Evolutionary conservation across 352 stramenopile species (phyloP).

Genomic region (Pythium brassicae): DNA sequence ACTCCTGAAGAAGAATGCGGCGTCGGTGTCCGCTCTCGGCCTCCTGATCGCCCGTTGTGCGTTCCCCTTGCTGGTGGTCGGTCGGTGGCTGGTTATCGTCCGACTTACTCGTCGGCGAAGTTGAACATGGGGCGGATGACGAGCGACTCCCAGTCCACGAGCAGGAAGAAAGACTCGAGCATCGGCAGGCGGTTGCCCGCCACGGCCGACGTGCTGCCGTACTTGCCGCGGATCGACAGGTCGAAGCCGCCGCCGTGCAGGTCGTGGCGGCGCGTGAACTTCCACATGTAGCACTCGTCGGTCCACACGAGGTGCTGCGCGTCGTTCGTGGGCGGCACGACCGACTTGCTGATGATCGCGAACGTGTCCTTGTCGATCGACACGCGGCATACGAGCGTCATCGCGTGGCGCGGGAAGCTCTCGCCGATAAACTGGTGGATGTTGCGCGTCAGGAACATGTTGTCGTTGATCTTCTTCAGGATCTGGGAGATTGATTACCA

Average conservation of each 20-base stretch:
- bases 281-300: slow-evolving; percentile 85
- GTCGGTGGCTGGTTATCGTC: no score
- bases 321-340: slow-evolving; percentile 73
- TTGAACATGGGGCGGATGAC: slow-evolving; percentile 78
- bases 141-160: slow-evolving; percentile 83
- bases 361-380: slow-evolving; percentile 82
- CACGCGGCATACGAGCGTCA: slow-evolving; percentile 78
- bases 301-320: slow-evolving; percentile 86
- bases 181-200: slow-evolving; percentile 78
- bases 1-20: no score
- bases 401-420: slow-evolving; percentile 79
- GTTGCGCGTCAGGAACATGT: slow-evolving; percentile 82
- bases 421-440: slow-evolving; percentile 87
- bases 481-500: slow-evolving; percentile 39
- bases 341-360: slow-evolving; percentile 78
- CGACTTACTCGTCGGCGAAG: slow-evolving; percentile 36
- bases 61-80: no score
- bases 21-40: no score
- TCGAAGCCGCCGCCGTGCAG: slow-evolving; percentile 63
- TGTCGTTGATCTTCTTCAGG: slow-evolving; percentile 81
- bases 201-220: slow-evolving; percentile 78
- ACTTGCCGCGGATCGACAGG: slow-evolving; percentile 71
- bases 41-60: not conserved
- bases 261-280: slow-evolving; percentile 56
- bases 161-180: slow-evolving; percentile 83